A percentile compares a stretch with the other conserved stretches of the same genome.
phyloP scores from a whole-genome alignment of 1,284 basidiomycete species.

The Cerrena zonata region DNA sequence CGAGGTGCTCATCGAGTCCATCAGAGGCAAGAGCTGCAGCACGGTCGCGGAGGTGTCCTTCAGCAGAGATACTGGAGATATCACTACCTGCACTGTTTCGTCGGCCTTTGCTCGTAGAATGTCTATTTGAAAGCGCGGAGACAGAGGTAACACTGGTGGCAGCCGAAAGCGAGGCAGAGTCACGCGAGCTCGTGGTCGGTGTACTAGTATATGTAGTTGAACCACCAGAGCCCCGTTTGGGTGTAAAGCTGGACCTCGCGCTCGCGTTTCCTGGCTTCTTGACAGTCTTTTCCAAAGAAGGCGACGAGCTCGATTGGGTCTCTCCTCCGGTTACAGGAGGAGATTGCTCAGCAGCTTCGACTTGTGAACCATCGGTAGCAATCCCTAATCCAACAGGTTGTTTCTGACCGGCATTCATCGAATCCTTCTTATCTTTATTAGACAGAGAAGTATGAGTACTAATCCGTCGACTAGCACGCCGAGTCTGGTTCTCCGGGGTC shows the following conservation, averaged over 20 bases:
- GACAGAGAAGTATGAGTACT: constrained; percentile 36
- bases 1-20: constrained; percentile 51
- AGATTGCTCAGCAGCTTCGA: constrained; percentile 32
- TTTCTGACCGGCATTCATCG: constrained; percentile 22
- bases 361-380: constrained; percentile 27
- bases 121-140: constrained; percentile 58
- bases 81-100: constrained; percentile 85
- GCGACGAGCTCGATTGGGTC: constrained; percentile 28
- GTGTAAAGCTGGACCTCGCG: constrained; percentile 64
- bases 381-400: constrained; percentile 35
- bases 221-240: constrained; percentile 82
- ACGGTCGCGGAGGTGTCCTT: constrained; percentile 62
- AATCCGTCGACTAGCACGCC: constrained; percentile 45
- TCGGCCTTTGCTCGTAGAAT: constrained; percentile 52
- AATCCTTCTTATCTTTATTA: constrained; percentile 21
- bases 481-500: constrained; percentile 30
- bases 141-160: constrained; percentile 73
- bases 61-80: constrained; percentile 67
- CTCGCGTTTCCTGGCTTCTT: constrained; percentile 54
- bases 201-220: constrained; percentile 80
- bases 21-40: constrained; percentile 56
- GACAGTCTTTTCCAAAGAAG: constrained; percentile 53
- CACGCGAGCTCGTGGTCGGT: constrained; percentile 70
- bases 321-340: constrained; percentile 35
- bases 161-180: constrained; percentile 73